Evolutionary conservation across 1,139 yeast species (phyloP), one percentile per base, ranked within the genome.

Genomic region (Yamadazyma buinensis): DNA sequence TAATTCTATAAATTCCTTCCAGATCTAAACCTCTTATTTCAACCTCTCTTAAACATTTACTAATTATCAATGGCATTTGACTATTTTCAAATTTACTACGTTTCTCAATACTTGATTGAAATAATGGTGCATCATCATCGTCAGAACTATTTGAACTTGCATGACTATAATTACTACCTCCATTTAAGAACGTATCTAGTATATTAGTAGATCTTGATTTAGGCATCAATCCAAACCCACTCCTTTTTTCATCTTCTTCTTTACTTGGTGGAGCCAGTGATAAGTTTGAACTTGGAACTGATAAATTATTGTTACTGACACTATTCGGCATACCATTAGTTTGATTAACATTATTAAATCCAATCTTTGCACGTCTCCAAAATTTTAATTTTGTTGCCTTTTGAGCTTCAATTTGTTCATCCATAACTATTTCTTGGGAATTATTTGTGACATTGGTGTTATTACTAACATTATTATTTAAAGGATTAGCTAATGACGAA

Each of bases 1-100:
- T 84, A 44, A 90, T 84, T 48, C 98, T 73, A 61, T 92, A 92
- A 26, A 92, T 74, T 5, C 98, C 98, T 58, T 90, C 97, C 54
- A 70, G 64, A 31, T 71, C 78, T 47, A 85, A 54, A 8, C 95
- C 90, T 43, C 88, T 65, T 28, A 56, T 54, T 59, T 90, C 96
- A 32, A 92, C 87, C 49, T 84, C 95, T 25, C 67, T 64, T n/a
- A 88, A 61, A 59, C 97, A 87, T 38, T 79, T 69, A 10, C 81
- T 66, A 10, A 92, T 72, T 28, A 92, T 76, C 41, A 77, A 58
- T 6, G 98, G 98, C 8, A 87, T 71, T 4, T 55, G 46, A 15
- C 72, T 64, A 14, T 72, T 71, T 52, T 92, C 97, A 43, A 61
- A 71, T 13, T 62, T 63, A 7, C 85, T 69, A 37, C 90, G 64